Percentiles rank a stretch among this genome's conserved stretches.
phyloP scores from a whole-genome alignment of 2,329 filamentous ascomycete genomes.

The Sporothrix variecibatus region DNA sequence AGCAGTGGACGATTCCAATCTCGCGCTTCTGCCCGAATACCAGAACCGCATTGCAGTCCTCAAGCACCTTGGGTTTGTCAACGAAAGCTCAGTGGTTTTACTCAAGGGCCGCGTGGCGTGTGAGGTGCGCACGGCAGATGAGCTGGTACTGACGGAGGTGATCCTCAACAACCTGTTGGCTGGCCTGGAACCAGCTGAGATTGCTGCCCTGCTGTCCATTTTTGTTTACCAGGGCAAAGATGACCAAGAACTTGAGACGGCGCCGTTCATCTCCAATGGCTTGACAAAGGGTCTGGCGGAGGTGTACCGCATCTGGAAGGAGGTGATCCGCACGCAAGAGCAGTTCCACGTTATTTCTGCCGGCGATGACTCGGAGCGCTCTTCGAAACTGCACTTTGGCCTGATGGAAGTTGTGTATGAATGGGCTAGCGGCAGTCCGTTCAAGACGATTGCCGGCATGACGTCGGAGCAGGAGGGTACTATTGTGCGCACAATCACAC shows the following conservation, averaged over 20 bases:
- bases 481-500: constrained; percentile 91
- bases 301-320: constrained; percentile 88
- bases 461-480: constrained; percentile 97
- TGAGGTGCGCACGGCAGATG: constrained; percentile 95
- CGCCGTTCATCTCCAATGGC: constrained; percentile 77
- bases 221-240: constrained; percentile 97
- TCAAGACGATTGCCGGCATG: constrained; percentile 94
- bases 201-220: constrained; percentile 86
- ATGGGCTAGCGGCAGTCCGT: constrained; percentile 96
- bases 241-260: constrained; percentile 61
- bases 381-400: constrained; percentile 82
- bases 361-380: constrained; percentile 87
- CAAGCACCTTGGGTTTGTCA: constrained; percentile 89
- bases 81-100: constrained; percentile 82
- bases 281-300: constrained; percentile 81
- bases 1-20: constrained; percentile 91
- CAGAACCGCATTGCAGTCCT: constrained; percentile 91
- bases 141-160: constrained; percentile 92
- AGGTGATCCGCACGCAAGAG: constrained; percentile 87
- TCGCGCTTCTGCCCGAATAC: constrained; percentile 94
- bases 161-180: constrained; percentile 96
- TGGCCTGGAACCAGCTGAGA: constrained; percentile 93
- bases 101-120: constrained; percentile 98
- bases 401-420: constrained; percentile 98
- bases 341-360: constrained; percentile 89